Evolutionary conservation across 1,284 basidiomycete species (phyloP), one percentile per base, ranked within the genome.

Genomic region (Leucoagaricus sp.): DNA sequence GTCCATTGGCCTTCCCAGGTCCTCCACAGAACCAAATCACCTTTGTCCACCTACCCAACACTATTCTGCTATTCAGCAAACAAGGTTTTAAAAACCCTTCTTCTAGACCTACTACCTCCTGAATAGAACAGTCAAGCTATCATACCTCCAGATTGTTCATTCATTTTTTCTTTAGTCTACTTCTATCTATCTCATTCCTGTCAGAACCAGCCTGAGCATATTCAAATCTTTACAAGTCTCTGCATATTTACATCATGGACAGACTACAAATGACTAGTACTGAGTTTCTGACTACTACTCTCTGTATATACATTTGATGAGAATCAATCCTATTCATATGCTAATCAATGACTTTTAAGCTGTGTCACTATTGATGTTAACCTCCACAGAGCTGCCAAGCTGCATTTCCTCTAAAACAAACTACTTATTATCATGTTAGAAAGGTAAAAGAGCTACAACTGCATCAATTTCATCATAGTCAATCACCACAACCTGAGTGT

Each of bases 21-120:
- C 40, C 5, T 15, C 17, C 23, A 33, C n/a, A n/a, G n/a, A 58
- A 59, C 28, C 42, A 53, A n/a, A 9, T 60, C 1, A 51, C 25
- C 1, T 61, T 55, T 53, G 44, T 58, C 0, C 51, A 60, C 3
- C 21, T 63, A 6, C 60, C 60, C 9, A 46, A 60, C 10, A 49
- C 60, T 15, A 33, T 61, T 5, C 41, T 56, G 34, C 21, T 52
- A 49, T 59, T 57, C 34, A 33, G 7, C 31, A 34, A 49, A 34
- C 38, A 45, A 33, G 33, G 36, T 10, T 41, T 46, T 21, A 19
- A 13, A n/a, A 60, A 63, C 31, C 59, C 58, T 2, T 33, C 60
- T 4, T 57, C 55, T 3, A 58, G 61, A n/a, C 44, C 45, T 3
- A 57, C 58, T 40, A 49, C 61, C 1, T 52, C 13, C n/a, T 25